A percentile compares a stretch with the other conserved stretches of the same genome.
Conservation (phyloP, 441 rosid species). For the Croton laevigatus region DNA sequence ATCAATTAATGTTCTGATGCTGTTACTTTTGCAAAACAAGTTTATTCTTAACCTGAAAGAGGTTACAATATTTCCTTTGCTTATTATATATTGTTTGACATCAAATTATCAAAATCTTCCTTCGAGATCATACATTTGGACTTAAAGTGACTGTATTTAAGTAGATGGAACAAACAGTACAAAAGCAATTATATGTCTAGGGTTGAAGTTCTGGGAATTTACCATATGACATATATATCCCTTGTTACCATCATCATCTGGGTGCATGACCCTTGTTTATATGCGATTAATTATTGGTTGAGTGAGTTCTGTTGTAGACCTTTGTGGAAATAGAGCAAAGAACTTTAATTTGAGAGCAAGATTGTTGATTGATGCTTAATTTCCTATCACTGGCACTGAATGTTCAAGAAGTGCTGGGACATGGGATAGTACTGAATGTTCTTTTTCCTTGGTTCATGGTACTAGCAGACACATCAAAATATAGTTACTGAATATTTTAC, state of each 20-base stretch:
- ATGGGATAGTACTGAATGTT: not conserved
- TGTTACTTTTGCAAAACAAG: not conserved
- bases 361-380: constrained; percentile 5
- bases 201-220: not conserved
- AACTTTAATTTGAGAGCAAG: not conserved
- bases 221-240: too few relatives aligned
- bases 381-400: not conserved
- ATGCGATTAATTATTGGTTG: not conserved
- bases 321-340: not conserved
- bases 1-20: not conserved
- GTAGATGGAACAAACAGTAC: not conserved
- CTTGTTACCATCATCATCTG: not conserved
- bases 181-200: not conserved
- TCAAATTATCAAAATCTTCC: not conserved
- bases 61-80: not conserved
- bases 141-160: not conserved
- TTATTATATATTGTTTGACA: not conserved
- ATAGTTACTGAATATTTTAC: not conserved
- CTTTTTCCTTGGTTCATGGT: not conserved
- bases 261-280: not conserved
- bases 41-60: not conserved
- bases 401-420: not conserved
- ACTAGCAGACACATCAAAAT: not conserved
- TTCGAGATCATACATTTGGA: not conserved
- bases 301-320: not conserved